These are phyloP conservation scores for Diphasiastrum complanatum DNA, from an alignment of 83 land plant genomes.

Conservation along the genomic window DNA sequence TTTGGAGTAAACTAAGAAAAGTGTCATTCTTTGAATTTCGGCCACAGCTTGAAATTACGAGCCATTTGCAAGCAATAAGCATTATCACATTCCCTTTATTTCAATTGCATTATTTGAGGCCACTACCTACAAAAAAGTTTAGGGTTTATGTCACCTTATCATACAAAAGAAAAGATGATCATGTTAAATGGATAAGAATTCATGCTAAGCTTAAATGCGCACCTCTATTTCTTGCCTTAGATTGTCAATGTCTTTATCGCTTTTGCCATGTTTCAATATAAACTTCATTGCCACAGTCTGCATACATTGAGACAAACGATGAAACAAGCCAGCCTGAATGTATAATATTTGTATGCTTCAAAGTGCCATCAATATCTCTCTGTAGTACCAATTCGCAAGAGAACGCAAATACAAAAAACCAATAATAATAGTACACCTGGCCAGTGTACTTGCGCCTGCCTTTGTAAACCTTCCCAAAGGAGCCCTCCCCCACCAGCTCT, in stretches of 20 bases:
- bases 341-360: no score
- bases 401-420: neutral
- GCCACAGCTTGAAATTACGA: no score
- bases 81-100: no score
- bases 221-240: constrained; percentile 98
- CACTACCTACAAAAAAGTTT: no score
- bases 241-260: constrained; percentile 90
- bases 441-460: constrained; percentile 88
- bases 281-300: constrained; percentile 99
- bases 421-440: constrained; percentile 43
- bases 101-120: no score
- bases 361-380: no score
- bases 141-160: no score
- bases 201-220: constrained; percentile 1
- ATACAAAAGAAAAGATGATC: no score
- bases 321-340: neutral
- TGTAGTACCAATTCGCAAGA: neutral
- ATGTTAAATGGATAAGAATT: neutral
- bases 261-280: constrained; percentile 90
- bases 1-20: no score
- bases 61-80: no score
- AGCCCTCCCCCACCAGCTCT: constrained; percentile 90
- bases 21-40: no score
- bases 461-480: constrained; percentile 95
- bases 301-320: neutral